Evolutionary conservation across 768 basidiomycete genomes (phyloP).

Genomic region (Phanerochaete sordida): DNA sequence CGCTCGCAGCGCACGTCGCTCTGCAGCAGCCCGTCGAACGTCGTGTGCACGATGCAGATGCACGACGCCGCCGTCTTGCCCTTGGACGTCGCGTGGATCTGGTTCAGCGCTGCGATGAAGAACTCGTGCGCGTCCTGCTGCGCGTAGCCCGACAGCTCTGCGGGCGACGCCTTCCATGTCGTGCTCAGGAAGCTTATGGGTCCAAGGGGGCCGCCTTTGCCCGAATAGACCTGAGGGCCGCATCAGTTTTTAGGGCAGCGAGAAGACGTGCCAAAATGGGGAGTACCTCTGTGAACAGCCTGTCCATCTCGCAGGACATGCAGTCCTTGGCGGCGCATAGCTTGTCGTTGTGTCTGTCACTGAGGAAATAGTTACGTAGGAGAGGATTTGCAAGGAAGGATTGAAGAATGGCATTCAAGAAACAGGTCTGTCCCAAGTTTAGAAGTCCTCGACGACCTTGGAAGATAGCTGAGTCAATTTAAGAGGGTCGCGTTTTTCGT

Average conservation of each 20-base stretch:
- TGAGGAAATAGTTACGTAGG: constrained; percentile 83
- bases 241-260: not conserved
- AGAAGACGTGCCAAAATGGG: too few relatives aligned
- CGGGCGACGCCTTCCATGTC: constrained; percentile 71
- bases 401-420: constrained; percentile 89
- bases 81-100: constrained; percentile 77
- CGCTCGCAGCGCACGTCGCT: constrained; percentile 88
- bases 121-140: constrained; percentile 95
- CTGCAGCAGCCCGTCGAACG: constrained; percentile 83
- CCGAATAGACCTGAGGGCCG: constrained; percentile 36
- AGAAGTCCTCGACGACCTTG: constrained; percentile 79
- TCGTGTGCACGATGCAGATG: constrained; percentile 88
- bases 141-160: constrained; percentile 83
- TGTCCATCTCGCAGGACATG: constrained; percentile 93
- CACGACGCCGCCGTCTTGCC: constrained; percentile 76
- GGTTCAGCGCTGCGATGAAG: constrained; percentile 80
- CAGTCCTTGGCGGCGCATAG: constrained; percentile 74
- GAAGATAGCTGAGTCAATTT: not conserved
- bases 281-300: constrained; percentile 67
- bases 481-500: not conserved
- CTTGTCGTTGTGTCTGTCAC: constrained; percentile 81
- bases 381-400: constrained; percentile 87
- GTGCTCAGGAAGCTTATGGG: constrained; percentile 81
- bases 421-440: constrained; percentile 92
- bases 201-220: constrained; percentile 61